Base-by-base conservation (phyloP, 495 filamentous ascomycete genomes). In the Aspergillus sclerotioniger region DNA sequence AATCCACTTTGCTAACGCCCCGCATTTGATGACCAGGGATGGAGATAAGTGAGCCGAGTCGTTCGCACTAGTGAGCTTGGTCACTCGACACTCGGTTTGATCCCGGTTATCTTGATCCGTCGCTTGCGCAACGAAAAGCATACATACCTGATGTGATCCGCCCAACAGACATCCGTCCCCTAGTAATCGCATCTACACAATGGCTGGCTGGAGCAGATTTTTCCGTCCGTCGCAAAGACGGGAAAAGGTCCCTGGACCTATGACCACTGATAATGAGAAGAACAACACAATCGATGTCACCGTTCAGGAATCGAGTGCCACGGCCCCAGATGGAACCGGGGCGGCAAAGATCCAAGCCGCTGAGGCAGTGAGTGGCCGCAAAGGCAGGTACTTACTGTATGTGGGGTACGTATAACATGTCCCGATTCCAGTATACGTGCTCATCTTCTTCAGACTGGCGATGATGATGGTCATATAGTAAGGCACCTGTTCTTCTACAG, bases 401-500 rank as follows among this genome's bases (percentile, higher is more conserved):
- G 67, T 62, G 48, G 75, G 75, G 76, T 80, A 65, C 52, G 69
- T 55, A 9, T 39, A 4, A 33, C 12, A 1, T 20, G 12, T 28
- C 8, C 16, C 8, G 10, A 16, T 19, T 5, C 8, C 12, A 45
- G 4, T 7, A 15, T 3, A 12, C 9, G 20, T 47, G 54, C 64
- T 68, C 46, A 67, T 13, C 28, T 49, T 25, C 2, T 10, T 43
- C 63, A 68, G 71, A 28, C 44, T 70, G 50, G 67, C 59, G 12
- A 72, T 80, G 67, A 75, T 79, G 29, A 79, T 78, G 76, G 66
- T 79, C 52, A 71, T 75, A 33, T 80, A 76, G 75, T 75, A 69
- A 66, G 75, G 61, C 25, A 8, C 21, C 13, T 50, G 13, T 4
- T 16, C 15, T 4, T 8, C 4, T 15, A 28, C 32, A 5, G 47